Conservation (phyloP, 495 filamentous ascomycete species). For the Trichoderma virens region DNA sequence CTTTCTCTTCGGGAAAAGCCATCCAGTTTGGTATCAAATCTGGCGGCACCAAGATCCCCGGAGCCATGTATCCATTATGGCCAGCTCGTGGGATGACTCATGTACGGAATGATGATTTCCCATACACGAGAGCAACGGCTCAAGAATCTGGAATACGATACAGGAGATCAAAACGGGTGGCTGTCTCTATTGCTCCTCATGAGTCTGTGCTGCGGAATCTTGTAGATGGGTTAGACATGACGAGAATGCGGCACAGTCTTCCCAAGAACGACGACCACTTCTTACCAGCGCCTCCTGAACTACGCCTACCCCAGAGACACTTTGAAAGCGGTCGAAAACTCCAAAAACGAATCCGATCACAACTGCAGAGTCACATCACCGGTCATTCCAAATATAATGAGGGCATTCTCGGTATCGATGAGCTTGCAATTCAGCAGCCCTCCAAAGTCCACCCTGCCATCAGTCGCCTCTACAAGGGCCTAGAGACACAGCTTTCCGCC, state of each 20-base stretch:
- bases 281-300: slow-evolving; percentile 26
- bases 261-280: slow-evolving; percentile 28
- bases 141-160: slow-evolving; percentile 1
- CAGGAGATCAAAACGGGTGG: slow-evolving; percentile 45
- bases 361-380: slow-evolving; percentile 18
- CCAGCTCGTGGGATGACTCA: slow-evolving; percentile 59
- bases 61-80: slow-evolving; percentile 58
- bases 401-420: slow-evolving; percentile 12
- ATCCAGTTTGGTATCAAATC: slow-evolving; percentile 11
- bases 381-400: neutral
- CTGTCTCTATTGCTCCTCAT: slow-evolving; percentile 28
- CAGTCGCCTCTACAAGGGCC: slow-evolving; percentile 48
- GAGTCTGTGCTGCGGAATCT: slow-evolving; percentile 39
- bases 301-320: slow-evolving; percentile 41
- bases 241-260: slow-evolving; percentile 17
- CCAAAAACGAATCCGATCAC: slow-evolving; percentile 30
- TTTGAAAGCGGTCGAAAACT: slow-evolving; percentile 43
- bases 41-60: slow-evolving; percentile 45
- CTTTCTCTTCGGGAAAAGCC: slow-evolving; percentile 18
- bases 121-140: neutral
- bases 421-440: slow-evolving; percentile 10
- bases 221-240: slow-evolving; percentile 26
- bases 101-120: slow-evolving; percentile 34
- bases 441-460: slow-evolving; percentile 48
- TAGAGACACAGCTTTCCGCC: slow-evolving; percentile 57